These are phyloP conservation scores for Sapria himalayana DNA, from an alignment of 345 rosid genomes.

Conservation along the genomic window DNA sequence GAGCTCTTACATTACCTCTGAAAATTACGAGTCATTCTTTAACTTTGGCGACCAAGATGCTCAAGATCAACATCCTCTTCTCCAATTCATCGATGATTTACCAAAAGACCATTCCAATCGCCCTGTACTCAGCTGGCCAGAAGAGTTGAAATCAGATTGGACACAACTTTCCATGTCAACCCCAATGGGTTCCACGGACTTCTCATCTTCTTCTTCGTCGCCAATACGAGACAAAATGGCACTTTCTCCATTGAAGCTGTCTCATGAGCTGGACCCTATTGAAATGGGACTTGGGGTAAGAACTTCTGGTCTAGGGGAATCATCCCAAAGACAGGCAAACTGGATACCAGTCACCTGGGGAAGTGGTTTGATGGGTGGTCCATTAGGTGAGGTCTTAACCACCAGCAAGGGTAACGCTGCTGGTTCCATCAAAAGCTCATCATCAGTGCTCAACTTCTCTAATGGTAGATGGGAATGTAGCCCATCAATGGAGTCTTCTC, in stretches of 20 bases:
- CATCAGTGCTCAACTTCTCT: slow-evolving; percentile 12
- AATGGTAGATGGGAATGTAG: slow-evolving; percentile 23
- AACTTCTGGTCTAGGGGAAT: slow-evolving; percentile 10
- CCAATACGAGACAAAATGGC: slow-evolving; percentile 18
- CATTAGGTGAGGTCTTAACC: slow-evolving; percentile 42
- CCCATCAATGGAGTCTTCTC: slow-evolving; percentile 30
- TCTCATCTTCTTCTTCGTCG: slow-evolving; percentile 23
- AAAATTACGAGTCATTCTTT: slow-evolving; percentile 11
- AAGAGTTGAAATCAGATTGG: slow-evolving; percentile 38
- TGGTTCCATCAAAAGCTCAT: slow-evolving; percentile 9
- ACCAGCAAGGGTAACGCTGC: slow-evolving; percentile 13
- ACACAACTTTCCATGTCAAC: slow-evolving; percentile 57
- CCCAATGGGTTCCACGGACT: slow-evolving; percentile 24
- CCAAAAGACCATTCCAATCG: slow-evolving; percentile 18
- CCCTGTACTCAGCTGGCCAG: slow-evolving; percentile 22
- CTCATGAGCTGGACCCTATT: slow-evolving; percentile 21
- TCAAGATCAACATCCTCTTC: slow-evolving; percentile 14
- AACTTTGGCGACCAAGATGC: slow-evolving; percentile 12
- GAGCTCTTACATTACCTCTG: slow-evolving; percentile 11
- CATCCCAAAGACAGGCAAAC: slow-evolving; percentile 17
- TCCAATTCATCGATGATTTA: slow-evolving; percentile 23
- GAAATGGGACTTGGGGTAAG: slow-evolving; percentile 21
- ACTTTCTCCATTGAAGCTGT: slow-evolving; percentile 29
- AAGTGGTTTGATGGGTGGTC: slow-evolving; percentile 37
- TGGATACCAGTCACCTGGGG: slow-evolving; percentile 41